Evolutionary conservation across 805 yeast species (phyloP).

Genomic region (Kregervanrija pseudodelftensis): DNA sequence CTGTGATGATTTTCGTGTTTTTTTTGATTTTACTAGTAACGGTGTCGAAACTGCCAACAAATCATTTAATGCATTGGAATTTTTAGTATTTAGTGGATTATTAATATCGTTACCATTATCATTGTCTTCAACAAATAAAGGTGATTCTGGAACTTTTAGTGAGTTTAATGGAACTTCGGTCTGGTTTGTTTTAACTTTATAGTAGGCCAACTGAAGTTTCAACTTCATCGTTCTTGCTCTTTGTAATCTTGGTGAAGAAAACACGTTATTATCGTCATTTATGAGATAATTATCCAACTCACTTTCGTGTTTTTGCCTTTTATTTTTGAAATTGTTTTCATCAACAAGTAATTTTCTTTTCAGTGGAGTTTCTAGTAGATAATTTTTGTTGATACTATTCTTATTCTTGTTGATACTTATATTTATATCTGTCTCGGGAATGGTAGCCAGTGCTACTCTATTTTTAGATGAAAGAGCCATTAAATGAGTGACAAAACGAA

Average conservation of each 20-base stretch:
- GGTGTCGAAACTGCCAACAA: slow-evolving; percentile 31
- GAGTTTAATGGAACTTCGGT: slow-evolving; percentile 26
- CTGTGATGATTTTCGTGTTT: too few species aligned
- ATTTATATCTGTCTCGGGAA: slow-evolving; percentile 16
- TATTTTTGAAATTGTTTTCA: not conserved
- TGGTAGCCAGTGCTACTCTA: slow-evolving; percentile 18
- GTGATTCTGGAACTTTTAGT: slow-evolving; percentile 19
- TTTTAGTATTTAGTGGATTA: slow-evolving; percentile 5
- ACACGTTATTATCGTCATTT: slow-evolving; percentile 2
- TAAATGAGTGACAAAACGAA: too few species aligned
- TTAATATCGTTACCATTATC: not conserved
- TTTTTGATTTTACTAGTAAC: slow-evolving; percentile 5
- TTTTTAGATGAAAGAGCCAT: slow-evolving; percentile 7
- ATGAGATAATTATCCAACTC: not conserved
- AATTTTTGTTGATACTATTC: too few species aligned
- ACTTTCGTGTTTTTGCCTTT: not conserved
- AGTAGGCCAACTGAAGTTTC: slow-evolving; percentile 45
- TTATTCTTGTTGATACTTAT: slow-evolving; percentile 10
- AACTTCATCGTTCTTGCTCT: slow-evolving; percentile 37
- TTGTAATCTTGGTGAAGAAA: slow-evolving; percentile 20
- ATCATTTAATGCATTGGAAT: slow-evolving; percentile 24
- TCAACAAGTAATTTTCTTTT: not conserved
- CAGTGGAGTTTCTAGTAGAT: slow-evolving; percentile 4
- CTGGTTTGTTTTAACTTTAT: slow-evolving; percentile 44
- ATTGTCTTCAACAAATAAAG: not conserved